These are phyloP conservation scores for Daldinia sp. DNA, from an alignment of 2,329 filamentous ascomycete genomes.

Conservation along the genomic window DNA sequence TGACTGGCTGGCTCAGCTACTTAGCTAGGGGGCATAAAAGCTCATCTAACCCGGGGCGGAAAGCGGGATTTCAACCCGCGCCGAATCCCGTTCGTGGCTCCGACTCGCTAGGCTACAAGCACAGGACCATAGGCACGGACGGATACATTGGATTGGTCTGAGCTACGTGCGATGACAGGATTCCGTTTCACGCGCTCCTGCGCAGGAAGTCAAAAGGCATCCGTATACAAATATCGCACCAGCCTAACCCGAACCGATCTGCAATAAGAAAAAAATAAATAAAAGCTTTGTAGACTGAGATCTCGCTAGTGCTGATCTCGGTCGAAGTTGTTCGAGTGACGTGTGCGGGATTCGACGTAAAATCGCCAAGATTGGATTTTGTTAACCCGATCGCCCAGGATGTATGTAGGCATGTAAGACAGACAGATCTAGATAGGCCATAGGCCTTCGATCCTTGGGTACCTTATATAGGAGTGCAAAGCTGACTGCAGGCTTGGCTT, in stretches of 20 bases:
- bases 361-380: neutral
- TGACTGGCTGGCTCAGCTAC: too few species aligned
- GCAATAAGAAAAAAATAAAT: too few species aligned
- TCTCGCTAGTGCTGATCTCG: neutral
- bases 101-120: neutral
- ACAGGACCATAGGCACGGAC: neutral
- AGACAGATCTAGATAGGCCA: neutral
- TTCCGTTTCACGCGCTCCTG: neutral
- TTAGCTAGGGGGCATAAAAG: too few species aligned
- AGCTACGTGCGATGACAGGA: neutral
- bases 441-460: neutral
- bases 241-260: too few species aligned
- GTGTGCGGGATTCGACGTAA: neutral
- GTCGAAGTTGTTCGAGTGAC: neutral
- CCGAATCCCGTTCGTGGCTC: neutral
- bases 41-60: neutral
- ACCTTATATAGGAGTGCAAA: neutral
- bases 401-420: neutral
- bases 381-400: neutral
- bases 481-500: neutral
- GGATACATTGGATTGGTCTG: neutral
- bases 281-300: neutral
- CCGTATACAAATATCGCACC: neutral
- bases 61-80: neutral
- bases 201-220: neutral